Evolutionary conservation across 495 filamentous ascomycete genomes (phyloP).

Genomic region (Neurospora sp.): DNA sequence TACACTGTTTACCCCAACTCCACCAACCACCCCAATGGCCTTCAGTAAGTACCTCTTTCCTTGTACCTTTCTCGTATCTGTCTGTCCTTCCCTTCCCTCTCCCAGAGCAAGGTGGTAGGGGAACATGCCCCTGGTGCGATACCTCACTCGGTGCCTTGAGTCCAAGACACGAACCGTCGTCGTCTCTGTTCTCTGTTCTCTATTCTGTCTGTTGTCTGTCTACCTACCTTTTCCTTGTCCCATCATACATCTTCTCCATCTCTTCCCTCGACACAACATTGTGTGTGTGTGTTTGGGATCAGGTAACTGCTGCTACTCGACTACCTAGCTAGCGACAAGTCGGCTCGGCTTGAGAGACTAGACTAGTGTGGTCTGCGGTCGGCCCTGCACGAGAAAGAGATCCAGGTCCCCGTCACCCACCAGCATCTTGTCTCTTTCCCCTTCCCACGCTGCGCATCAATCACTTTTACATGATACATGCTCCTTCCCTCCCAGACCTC

Average conservation of each 20-base stretch:
- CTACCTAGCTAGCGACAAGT: neutral
- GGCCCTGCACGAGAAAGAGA: neutral
- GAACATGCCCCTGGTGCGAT: neutral
- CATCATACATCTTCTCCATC: neutral
- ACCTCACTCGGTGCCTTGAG: neutral
- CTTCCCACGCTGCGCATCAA: constrained; percentile 1
- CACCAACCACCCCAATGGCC: constrained; percentile 37
- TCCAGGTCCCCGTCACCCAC: neutral
- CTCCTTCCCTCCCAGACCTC: neutral
- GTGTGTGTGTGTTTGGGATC: neutral
- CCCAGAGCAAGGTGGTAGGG: neutral
- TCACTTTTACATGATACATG: constrained; percentile 6
- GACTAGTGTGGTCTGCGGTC: neutral
- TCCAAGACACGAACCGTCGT: constrained; percentile 5
- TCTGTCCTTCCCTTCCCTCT: constrained; percentile 2
- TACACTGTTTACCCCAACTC: constrained; percentile 36
- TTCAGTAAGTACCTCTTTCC: constrained; percentile 41
- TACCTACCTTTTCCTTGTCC: constrained; percentile 3
- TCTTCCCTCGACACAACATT: neutral
- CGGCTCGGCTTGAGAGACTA: neutral
- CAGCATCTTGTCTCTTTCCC: neutral
- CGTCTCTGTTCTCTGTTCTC: neutral
- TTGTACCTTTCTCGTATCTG: constrained; percentile 33
- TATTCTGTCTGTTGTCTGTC: constrained; percentile 11
- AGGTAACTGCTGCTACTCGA: neutral